Evolutionary conservation across 164 flowering plant genomes (phyloP), one percentile per base, ranked within the genome.

Genomic region (Sextonia rubra): DNA sequence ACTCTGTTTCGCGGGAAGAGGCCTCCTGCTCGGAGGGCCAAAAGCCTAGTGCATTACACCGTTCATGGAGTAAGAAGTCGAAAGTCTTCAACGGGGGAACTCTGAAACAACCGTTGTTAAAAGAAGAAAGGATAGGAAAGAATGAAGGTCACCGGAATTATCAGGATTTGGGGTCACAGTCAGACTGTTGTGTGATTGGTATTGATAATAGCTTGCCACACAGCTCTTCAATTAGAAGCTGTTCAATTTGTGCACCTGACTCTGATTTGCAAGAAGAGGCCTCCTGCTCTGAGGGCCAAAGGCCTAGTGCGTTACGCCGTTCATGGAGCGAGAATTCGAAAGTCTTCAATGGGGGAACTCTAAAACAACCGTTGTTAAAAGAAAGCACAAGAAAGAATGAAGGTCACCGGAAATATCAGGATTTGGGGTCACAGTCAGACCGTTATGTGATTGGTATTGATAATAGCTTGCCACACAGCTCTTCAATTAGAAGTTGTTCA

Each of bases 161-260:
- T 32, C 58, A 60, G 37, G 70, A 44, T 68, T 27, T 56, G 60
- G 82, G 73, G 1, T 73, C 74, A 24, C 69, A 29, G 15, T 66
- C 3, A 25, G 82, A 62, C 70, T n/a, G 55, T 17, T n/a, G 55
- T 9, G 52, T 48, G 18, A 64, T 64, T 29, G 30, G 20, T 29
- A 29, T 18, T 29, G 67, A 64, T 29, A 64, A 64, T 20, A 27
- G 52, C 66, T 30, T 27, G 66, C 18, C 12, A 2, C 70, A 23
- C 49, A 64, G 32, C 70, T 15, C 64, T 60, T 23, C 71, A 25
- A 77, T 72, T 55, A 74, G 75, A 69, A 83, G 76, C 4, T 93
- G 94, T 80, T 80, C 85, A 0, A 68, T 90, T 79, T 90, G 94
- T 78, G 73, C 81, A n/a, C 75, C 75, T 3, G 26, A 4, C 18